Conservation (phyloP, 1,284 basidiomycete species). For the Ustilago tritici region DNA sequence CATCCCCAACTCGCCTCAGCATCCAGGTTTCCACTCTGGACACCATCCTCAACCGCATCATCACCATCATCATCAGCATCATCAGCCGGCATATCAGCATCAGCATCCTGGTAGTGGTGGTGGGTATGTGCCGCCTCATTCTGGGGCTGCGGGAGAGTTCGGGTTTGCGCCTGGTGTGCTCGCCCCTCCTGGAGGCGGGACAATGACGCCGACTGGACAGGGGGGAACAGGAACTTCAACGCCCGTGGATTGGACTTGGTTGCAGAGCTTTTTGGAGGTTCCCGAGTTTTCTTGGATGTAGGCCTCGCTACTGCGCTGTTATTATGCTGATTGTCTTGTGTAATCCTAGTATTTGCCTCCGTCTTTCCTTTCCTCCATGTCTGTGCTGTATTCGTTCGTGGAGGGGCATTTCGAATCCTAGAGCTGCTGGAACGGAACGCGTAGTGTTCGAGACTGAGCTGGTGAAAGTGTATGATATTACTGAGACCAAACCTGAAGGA, state of each 20-base stretch:
- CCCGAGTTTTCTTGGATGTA: constrained; percentile 55
- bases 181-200: constrained; percentile 9
- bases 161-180: constrained; percentile 16
- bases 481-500: not conserved
- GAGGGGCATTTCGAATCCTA: too few relatives aligned
- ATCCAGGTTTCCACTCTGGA: constrained; percentile 8
- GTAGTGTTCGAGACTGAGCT: not conserved
- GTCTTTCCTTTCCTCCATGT: not conserved
- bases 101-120: constrained; percentile 10
- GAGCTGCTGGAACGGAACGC: too few relatives aligned
- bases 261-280: constrained; percentile 53
- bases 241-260: constrained; percentile 52
- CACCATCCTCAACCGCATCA: constrained; percentile 15
- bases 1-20: constrained; percentile 22
- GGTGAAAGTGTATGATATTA: constrained; percentile 10
- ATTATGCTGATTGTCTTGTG: not conserved
- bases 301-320: not conserved
- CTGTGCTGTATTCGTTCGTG: not conserved
- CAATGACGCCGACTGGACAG: constrained; percentile 20
- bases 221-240: constrained; percentile 37
- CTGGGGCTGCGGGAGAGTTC: constrained; percentile 12
- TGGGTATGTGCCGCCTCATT: not conserved
- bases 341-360: not conserved
- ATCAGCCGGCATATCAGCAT: constrained; percentile 15
- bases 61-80: constrained; percentile 22